Evolutionary conservation across 805 yeast species (phyloP), one percentile per base, ranked within the genome.

Genomic region (Kluyveromyces lactis): DNA sequence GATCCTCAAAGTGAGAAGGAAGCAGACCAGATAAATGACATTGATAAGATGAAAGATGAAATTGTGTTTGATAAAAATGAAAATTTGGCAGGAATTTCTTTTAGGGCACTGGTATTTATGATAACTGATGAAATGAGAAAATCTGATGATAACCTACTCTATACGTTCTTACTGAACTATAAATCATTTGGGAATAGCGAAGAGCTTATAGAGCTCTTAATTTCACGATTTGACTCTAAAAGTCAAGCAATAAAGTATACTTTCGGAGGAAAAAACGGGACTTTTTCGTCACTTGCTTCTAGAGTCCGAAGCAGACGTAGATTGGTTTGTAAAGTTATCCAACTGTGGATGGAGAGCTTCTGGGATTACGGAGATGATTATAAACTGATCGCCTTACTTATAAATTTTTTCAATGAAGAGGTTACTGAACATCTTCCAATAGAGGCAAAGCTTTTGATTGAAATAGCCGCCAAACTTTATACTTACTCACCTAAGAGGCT

Each of bases 341-440:
- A 78, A 56, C 66, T 75, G 26, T 90, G 98, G 98, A 63, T 90
- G 58, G 95, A 86, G 58, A 80, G 92, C 38, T 87, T 82, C 56
- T 90, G 96, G 96, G 75, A 79, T 46, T 75, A 73, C 35, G 68
- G 71, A 31, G 53, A 52, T 15, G 95, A 87, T 56, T 73, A 72
- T 44, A 62, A 59, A 18, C 64, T 79, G 29, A 62, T 87, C 33
- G 76, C 92, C 10, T 80, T 86, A 0, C 63, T 86, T 51, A 71
- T 83, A 33, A 83, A 83, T 52, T 82, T 86, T 54, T 79, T 85
- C 53, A 84, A 83, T 56, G 95, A 84, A 58, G 86, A 79, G 11
- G 68, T 79, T n/a, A 67, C 75, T n/a, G 52, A 58, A 10, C 67
- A 58, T 42, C 62, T 82, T 39, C 94, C 92, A 1, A 60, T 79